Evolutionary conservation across 805 yeast species (phyloP).

Genomic region (Nakazawaea ambrosiae): DNA sequence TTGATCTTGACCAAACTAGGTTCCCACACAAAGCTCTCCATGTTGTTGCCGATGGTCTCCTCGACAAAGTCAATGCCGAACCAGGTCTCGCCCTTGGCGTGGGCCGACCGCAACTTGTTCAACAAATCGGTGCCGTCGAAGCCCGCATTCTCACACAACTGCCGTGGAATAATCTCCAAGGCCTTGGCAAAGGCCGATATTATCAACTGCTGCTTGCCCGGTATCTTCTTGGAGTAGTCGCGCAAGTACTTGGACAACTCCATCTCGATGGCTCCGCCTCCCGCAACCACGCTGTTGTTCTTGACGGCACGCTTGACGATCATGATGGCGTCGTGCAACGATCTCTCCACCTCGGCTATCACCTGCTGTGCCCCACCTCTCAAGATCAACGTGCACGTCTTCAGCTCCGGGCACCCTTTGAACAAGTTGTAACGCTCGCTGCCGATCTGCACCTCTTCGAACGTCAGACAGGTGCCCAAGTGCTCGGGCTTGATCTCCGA

Average conservation of each 20-base stretch:
- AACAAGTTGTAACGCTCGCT: conserved; percentile 91
- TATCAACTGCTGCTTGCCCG: conserved; percentile 93
- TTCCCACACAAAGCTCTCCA: conserved; percentile 91
- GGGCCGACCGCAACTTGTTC: conserved; percentile 86
- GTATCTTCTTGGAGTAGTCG: conserved; percentile 78
- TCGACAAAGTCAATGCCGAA: conserved; percentile 87
- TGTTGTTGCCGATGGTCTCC: conserved; percentile 77
- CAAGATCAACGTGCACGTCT: conserved; percentile 86
- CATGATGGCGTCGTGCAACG: conserved; percentile 97
- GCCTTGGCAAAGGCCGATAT: conserved; percentile 92
- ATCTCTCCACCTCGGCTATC: conserved; percentile 96
- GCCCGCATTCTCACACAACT: conserved; percentile 98
- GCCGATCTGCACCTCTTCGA: conserved; percentile 95
- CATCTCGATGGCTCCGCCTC: conserved; percentile 99
- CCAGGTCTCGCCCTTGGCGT: conserved; percentile 89
- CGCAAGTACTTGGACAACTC: conserved; percentile 85
- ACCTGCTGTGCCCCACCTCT: conserved; percentile 99
- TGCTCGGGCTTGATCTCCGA: conserved; percentile 62
- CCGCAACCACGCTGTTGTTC: conserved; percentile 86
- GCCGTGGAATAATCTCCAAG: conserved; percentile 93
- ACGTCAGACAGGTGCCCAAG: conserved; percentile 76
- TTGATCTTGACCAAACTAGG: conserved; percentile 91
- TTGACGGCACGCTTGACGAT: conserved; percentile 92
- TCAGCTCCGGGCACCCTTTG: conserved; percentile 86
- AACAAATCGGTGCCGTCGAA: conserved; percentile 94